phyloP scores from a whole-genome alignment of 2,329 filamentous ascomycete species.

The Sclerotinia sclerotiorum region DNA sequence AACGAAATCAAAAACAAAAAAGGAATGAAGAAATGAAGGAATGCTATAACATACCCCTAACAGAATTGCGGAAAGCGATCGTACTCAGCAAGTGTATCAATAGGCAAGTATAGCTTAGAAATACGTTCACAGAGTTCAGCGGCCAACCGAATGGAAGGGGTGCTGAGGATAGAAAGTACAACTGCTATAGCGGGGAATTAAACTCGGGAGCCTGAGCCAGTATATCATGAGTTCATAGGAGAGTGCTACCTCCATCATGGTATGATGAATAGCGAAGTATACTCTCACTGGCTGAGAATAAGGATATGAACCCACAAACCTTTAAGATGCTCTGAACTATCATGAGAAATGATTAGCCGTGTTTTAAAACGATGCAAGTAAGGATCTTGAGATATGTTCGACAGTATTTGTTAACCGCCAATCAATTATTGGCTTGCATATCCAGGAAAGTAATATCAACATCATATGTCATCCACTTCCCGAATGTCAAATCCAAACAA shows the following conservation, averaged over 20 bases:
- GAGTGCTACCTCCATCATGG: not conserved
- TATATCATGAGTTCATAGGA: not conserved
- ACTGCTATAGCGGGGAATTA: not conserved
- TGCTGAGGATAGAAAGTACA: not conserved
- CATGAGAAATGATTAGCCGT: not conserved
- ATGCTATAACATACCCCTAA: not conserved
- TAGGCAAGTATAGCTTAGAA: not conserved
- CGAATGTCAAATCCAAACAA: constrained; percentile 46
- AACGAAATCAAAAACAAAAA: not conserved
- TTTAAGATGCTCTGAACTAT: not conserved
- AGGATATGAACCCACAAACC: not conserved
- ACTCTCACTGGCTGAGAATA: not conserved
- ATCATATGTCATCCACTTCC: constrained; percentile 27
- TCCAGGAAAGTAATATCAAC: not conserved
- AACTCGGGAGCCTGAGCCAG: not conserved
- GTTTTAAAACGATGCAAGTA: not conserved
- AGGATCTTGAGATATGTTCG: not conserved
- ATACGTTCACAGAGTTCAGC: not conserved
- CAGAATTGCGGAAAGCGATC: not conserved
- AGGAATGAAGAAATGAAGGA: too few relatives aligned
- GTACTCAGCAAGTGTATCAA: not conserved
- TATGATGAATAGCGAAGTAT: not conserved
- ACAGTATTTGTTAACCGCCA: too few relatives aligned
- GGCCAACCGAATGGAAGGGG: not conserved
- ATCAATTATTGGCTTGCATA: not conserved